Evolutionary conservation across 2,329 filamentous ascomycete genomes (phyloP), one percentile per base, ranked within the genome.

Genomic region (Exophiala sp.): DNA sequence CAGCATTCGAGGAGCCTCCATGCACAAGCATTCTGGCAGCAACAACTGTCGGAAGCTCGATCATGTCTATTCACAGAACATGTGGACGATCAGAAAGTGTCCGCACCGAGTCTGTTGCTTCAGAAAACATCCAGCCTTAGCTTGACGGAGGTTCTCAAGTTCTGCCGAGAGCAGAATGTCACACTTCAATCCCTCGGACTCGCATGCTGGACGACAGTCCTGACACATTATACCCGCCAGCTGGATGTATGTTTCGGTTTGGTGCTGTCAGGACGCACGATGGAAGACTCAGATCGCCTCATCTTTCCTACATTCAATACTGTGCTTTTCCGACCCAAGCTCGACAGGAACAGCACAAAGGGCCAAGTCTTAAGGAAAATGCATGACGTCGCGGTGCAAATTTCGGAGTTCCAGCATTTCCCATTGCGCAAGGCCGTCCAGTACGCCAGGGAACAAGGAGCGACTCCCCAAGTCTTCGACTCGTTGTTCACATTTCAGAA

Each of bases 291-390:
- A 0, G 81, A 87, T 40, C 69, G 81, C 21, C 70, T 92, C 10
- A 77, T 91, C 65, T 96, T 96, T 64, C 92, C 91, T 0, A 89
- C 88, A 0, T 96, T 96, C 88, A 96, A 95, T 65, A 96, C 91
- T 0, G 84, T 96, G 0, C 82, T 87, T 0, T 76, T 95, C 6
- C 80, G 91, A 9, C 80, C 80, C 1, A 77, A 91, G 2, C 68
- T 96, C 2, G 87, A 94, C 62, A 89, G 89, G 1, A 32, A 45
- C 11, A 38, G n/a, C 18, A 83, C 78, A 0, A 72, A 80, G 0
- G 60, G 68, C 0, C 78, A 84, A 0, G 85, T 95, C 71, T 71
- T 96, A 24, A 77, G 75, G 10, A 88, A 91, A 64, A 78, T 91
- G 60, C 90, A 96, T 65, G 80, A 85, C 1, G 86, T 81, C 56